phyloP scores from a whole-genome alignment of 2,329 filamentous ascomycete genomes.

The Fusarium continuum region DNA sequence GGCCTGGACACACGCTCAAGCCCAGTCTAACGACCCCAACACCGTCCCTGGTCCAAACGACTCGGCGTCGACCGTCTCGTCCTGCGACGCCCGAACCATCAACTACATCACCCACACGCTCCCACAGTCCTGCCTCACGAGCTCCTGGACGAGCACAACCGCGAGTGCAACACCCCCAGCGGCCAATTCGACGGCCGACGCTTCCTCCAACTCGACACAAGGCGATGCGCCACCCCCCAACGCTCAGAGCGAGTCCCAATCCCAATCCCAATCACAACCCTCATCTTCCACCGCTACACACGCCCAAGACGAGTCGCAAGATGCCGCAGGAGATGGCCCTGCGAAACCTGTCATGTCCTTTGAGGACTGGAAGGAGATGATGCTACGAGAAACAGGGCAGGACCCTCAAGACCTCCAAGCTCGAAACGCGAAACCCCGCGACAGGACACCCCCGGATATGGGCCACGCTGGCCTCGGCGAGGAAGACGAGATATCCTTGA shows the following conservation, averaged over 20 bases:
- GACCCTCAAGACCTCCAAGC: slow-evolving; percentile 71
- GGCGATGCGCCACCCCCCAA: slow-evolving; percentile 12
- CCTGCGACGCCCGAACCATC: slow-evolving; percentile 70
- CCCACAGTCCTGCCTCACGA: slow-evolving; percentile 78
- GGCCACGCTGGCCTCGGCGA: slow-evolving; percentile 84
- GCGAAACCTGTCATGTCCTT: slow-evolving; percentile 83
- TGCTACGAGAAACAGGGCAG: slow-evolving; percentile 85
- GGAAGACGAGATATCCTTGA: slow-evolving; percentile 79
- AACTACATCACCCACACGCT: slow-evolving; percentile 85
- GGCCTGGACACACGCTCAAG: slow-evolving; percentile 10
- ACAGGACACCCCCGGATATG: slow-evolving; percentile 65
- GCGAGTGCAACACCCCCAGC: slow-evolving; percentile 45
- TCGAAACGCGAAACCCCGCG: slow-evolving; percentile 65
- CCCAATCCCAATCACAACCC: slow-evolving; percentile 3
- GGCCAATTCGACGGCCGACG: slow-evolving; percentile 4
- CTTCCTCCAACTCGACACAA: neutral
- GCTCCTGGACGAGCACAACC: slow-evolving; percentile 62
- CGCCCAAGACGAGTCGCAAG: slow-evolving; percentile 17
- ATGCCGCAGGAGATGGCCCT: slow-evolving; percentile 35
- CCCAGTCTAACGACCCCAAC: slow-evolving; percentile 7
- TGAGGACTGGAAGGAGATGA: slow-evolving; percentile 97
- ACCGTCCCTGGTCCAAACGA: slow-evolving; percentile 7
- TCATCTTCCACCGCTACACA: slow-evolving; percentile 1
- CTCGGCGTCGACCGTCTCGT: slow-evolving; percentile 20
- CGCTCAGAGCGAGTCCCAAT: slow-evolving; percentile 6